A percentile compares a stretch with the other conserved stretches of the same genome.
Evolutionary conservation across 768 basidiomycete genomes (phyloP).

Genomic region (Krasilnikovozyma curviuscula): DNA sequence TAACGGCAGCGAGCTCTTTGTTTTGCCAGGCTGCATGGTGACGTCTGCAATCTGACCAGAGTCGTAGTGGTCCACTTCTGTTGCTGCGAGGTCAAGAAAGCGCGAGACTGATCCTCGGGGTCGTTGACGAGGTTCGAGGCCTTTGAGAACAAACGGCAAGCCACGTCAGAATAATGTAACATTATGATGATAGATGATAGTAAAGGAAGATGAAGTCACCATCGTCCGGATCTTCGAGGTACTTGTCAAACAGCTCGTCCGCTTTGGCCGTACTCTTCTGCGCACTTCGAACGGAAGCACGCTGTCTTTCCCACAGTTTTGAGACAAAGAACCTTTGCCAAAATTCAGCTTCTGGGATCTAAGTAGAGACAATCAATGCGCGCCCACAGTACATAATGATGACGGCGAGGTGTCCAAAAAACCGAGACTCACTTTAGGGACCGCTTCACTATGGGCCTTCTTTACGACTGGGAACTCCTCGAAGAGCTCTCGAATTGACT

Average conservation of each 20-base stretch:
- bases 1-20: constrained; percentile 67
- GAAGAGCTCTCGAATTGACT: constrained; percentile 86
- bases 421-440: constrained; percentile 44
- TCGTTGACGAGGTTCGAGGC: constrained; percentile 54
- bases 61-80: constrained; percentile 74
- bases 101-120: constrained; percentile 49
- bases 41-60: constrained; percentile 34
- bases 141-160: constrained; percentile 28
- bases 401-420: neutral
- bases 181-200: neutral
- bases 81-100: constrained; percentile 71
- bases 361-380: constrained; percentile 4
- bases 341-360: constrained; percentile 81
- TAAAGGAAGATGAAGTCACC: too few relatives aligned
- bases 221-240: constrained; percentile 89
- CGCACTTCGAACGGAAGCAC: constrained; percentile 74
- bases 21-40: constrained; percentile 89
- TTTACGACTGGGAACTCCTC: constrained; percentile 93
- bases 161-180: neutral
- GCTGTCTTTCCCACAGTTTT: constrained; percentile 82
- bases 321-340: constrained; percentile 96
- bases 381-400: neutral
- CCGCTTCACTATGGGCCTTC: constrained; percentile 78
- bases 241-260: constrained; percentile 86
- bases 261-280: constrained; percentile 33